Evolutionary conservation across 495 filamentous ascomycete genomes (phyloP), one percentile per base, ranked within the genome.

Genomic region (Lepidopterella palustris): DNA sequence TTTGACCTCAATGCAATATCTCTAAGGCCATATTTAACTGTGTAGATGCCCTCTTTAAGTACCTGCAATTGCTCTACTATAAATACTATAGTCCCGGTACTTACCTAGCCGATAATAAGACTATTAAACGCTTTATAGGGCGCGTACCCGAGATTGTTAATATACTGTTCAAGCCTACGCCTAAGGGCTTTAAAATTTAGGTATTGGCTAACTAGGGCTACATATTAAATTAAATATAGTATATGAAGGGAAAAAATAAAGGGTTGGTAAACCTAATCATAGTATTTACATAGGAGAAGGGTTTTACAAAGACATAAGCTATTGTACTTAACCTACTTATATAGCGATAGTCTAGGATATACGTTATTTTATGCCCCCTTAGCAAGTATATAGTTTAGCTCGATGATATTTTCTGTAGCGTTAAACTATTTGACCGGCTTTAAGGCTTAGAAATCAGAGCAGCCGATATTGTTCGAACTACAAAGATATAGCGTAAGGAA

Each of bases 41-140:
- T 20, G 20, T 47, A 8, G 20, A 47, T 18, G 42, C 42, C 42
- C 42, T 47, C 20, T 47, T 23, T 47, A 47, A 47, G 18, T 18
- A 47, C 42, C 42, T 20, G 20, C 20, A 9, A 8, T 47, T 47
- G 18, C 42, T 47, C 42, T 47, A 23, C 42, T 47, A 20, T 8
- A 47, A 47, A 47, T 47, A 47, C 42, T 47, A 47, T 47, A 47
- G 42, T 47, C 42, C 20, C 5, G 18, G 42, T 18, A 18, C 42
- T 20, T 47, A 47, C 42, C 42, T 39, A 39, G 32, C 32, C 15
- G 15, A 8, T 39, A 39, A 39, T 39, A 39, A 39, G 32, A 39
- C 32, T 47, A 47, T 47, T 47, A 47, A 47, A 18, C 42, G 42
- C 42, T 47, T 47, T 47, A 47, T 47, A 47, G 42, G 42, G 8